Evolutionary conservation across 2,329 filamentous ascomycete genomes (phyloP).

Genomic region (Sodiomyces alkalinus): DNA sequence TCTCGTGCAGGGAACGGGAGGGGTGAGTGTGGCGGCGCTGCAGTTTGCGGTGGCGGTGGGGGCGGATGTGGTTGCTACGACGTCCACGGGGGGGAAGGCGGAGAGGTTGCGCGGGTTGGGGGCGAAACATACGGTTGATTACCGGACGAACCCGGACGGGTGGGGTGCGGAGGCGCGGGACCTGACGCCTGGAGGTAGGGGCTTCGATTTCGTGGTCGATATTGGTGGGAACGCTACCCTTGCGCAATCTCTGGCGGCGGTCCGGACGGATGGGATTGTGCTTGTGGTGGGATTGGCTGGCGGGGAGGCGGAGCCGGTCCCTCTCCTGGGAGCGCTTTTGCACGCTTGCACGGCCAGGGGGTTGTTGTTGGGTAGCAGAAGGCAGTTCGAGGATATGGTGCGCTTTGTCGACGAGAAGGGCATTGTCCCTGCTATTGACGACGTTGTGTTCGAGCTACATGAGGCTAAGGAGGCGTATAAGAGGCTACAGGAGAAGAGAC

Average conservation of each 20-base stretch:
- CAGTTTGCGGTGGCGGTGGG: constrained; percentile 30
- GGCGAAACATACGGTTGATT: constrained; percentile 45
- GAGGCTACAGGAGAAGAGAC: constrained; percentile 16
- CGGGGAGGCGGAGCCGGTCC: neutral
- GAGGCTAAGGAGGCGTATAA: constrained; percentile 18
- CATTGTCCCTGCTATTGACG: constrained; percentile 16
- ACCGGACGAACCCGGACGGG: constrained; percentile 31
- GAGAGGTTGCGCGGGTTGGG: constrained; percentile 37
- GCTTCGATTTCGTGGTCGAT: constrained; percentile 49
- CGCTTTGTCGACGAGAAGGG: constrained; percentile 16
- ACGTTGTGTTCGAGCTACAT: constrained; percentile 14
- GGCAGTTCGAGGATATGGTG: constrained; percentile 14
- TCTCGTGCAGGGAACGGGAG: constrained; percentile 23
- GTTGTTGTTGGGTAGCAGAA: constrained; percentile 12
- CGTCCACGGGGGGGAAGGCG: constrained; percentile 38
- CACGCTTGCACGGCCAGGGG: constrained; percentile 14
- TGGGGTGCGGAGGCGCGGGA: constrained; percentile 45
- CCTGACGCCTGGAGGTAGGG: constrained; percentile 26
- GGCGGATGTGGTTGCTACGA: constrained; percentile 42
- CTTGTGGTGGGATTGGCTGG: constrained; percentile 8
- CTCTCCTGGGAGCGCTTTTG: neutral
- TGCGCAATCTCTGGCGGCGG: constrained; percentile 34
- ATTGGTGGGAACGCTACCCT: constrained; percentile 52
- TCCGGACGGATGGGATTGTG: constrained; percentile 21
- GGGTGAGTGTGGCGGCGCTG: constrained; percentile 18